Percentiles rank a stretch among this genome's conserved stretches.
Evolutionary conservation across 441 rosid genomes (phyloP).

Genomic region (Kokia cookei): DNA sequence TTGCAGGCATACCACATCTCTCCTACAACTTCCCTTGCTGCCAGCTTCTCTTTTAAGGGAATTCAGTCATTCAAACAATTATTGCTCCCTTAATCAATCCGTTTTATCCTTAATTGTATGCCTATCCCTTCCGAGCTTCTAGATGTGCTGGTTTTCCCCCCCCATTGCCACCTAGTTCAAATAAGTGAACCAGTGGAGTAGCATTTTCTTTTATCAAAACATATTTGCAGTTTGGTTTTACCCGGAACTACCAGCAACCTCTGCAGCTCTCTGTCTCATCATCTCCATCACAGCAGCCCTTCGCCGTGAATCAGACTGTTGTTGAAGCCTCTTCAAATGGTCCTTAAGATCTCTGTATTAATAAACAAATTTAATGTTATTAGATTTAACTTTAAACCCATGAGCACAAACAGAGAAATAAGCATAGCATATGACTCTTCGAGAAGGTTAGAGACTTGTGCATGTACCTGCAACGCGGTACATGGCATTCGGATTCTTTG

Average conservation of each 20-base stretch:
- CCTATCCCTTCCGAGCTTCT: conserved; percentile 14
- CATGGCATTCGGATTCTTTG: conserved; percentile 92
- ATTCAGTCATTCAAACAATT: conserved; percentile 23
- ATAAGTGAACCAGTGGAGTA: conserved; percentile 25
- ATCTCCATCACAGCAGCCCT: conserved; percentile 99
- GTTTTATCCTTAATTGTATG: not conserved
- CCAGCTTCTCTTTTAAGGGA: conserved; percentile 10
- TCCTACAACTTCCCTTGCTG: conserved; percentile 16
- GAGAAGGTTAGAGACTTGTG: not conserved
- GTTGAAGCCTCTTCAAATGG: conserved; percentile 90
- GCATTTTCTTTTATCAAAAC: conserved; percentile 28
- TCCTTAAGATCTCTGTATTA: conserved; percentile 83
- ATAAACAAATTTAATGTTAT: not conserved
- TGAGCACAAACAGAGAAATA: not conserved
- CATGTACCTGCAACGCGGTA: conserved; percentile 95
- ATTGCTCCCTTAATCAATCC: conserved; percentile 22
- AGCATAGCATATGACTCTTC: not conserved
- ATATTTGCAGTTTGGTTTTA: conserved; percentile 42
- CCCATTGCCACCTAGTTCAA: conserved; percentile 16
- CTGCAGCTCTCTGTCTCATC: conserved; percentile 99
- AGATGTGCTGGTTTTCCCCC: conserved; percentile 10
- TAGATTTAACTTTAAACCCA: not conserved
- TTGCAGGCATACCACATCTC: conserved; percentile 10
- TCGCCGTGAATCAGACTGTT: conserved; percentile 97
- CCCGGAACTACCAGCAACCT: conserved; percentile 72